Conservation (phyloP, 129 eudicot species). For the Escallonia herrerae region DNA sequence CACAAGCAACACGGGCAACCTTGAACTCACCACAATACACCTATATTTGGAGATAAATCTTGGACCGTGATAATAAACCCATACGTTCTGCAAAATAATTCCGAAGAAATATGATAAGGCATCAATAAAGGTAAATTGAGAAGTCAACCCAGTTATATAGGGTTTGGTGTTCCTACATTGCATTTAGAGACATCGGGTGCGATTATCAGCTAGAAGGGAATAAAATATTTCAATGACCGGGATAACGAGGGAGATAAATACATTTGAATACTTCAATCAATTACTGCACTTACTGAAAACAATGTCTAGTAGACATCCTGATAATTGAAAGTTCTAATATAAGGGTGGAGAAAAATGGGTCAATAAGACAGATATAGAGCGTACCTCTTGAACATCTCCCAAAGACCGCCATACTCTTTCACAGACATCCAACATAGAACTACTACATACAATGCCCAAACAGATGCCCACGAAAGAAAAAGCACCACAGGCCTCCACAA, state of each 20-base stretch:
- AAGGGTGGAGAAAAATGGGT: no score
- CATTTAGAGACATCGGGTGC: not conserved
- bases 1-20: not conserved
- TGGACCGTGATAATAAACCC: conserved; percentile 86
- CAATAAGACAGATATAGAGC: not conserved
- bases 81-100: conserved; percentile 59
- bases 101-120: not conserved
- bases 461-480: conserved; percentile 69
- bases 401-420: conserved; percentile 64
- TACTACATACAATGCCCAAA: conserved; percentile 60
- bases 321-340: no score
- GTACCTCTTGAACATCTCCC: conserved; percentile 86
- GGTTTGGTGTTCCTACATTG: not conserved
- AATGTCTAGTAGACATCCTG: no score
- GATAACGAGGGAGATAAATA: not conserved
- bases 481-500: conserved; percentile 44
- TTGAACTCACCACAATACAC: conserved; percentile 76
- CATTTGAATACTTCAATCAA: not conserved
- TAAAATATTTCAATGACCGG: no score
- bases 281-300: no score
- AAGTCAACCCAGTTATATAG: not conserved
- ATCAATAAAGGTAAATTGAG: not conserved
- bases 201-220: not conserved
- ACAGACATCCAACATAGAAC: conserved; percentile 56
- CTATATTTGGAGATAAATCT: conserved; percentile 93